Evolutionary conservation across 2,329 filamentous ascomycete species (phyloP).

Genomic region (Periconia macrospinosa): DNA sequence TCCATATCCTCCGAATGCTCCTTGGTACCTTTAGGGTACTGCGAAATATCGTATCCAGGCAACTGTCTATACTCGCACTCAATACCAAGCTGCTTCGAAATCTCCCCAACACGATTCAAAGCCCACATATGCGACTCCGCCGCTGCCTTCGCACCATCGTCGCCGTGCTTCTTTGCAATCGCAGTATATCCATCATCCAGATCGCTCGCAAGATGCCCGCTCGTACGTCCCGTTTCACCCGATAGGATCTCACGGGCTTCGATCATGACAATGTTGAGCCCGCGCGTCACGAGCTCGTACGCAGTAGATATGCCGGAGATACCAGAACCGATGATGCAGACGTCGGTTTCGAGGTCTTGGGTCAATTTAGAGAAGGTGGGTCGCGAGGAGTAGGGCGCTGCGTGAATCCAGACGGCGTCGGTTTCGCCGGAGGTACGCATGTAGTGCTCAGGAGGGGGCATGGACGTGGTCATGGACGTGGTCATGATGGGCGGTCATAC

Average conservation of each 20-base stretch:
- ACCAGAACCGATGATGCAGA: conserved; percentile 57
- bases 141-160: conserved; percentile 51
- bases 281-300: conserved; percentile 57
- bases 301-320: conserved; percentile 57
- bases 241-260: conserved; percentile 59
- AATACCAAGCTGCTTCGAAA: conserved; percentile 53
- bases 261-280: conserved; percentile 54
- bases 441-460: conserved; percentile 35
- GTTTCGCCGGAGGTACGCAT: conserved; percentile 54
- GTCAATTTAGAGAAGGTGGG: conserved; percentile 50
- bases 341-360: conserved; percentile 50
- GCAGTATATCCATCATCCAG: conserved; percentile 57
- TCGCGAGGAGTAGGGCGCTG: conserved; percentile 49
- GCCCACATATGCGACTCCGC: conserved; percentile 61
- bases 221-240: conserved; percentile 58
- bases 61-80: conserved; percentile 60
- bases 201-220: conserved; percentile 57
- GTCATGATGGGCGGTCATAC: conserved; percentile 7
- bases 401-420: conserved; percentile 58
- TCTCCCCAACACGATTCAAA: conserved; percentile 54
- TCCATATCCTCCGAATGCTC: conserved; percentile 52
- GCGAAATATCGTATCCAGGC: conserved; percentile 54
- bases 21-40: conserved; percentile 47
- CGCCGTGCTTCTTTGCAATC: conserved; percentile 57
- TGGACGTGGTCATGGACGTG: too few species aligned